phyloP scores from a whole-genome alignment of 2,329 filamentous ascomycete species.

The Coniochaeta hoffmannii region DNA sequence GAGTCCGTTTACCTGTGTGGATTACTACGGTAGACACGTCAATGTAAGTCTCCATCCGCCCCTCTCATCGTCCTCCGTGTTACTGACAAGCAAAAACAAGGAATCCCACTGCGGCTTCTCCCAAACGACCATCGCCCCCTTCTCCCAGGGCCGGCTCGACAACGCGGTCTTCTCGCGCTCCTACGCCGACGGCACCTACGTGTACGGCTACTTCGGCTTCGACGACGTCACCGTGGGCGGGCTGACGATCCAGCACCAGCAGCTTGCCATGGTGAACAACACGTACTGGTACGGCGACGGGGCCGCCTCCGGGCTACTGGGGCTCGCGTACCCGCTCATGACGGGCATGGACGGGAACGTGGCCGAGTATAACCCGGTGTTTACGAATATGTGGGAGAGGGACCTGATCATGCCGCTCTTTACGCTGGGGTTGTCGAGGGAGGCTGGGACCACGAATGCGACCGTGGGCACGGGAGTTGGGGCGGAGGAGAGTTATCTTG shows the following conservation, averaged over 20 bases:
- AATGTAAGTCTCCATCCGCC: slow-evolving; percentile 6
- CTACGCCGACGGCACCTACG: slow-evolving; percentile 34
- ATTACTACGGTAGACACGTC: slow-evolving; percentile 6
- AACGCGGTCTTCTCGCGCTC: slow-evolving; percentile 32
- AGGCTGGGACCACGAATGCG: slow-evolving; percentile 13
- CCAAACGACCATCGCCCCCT: slow-evolving; percentile 20
- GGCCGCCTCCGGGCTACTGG: slow-evolving; percentile 39
- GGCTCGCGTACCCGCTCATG: slow-evolving; percentile 40
- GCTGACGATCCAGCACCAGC: slow-evolving; percentile 33
- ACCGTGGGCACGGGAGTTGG: too few relatives aligned
- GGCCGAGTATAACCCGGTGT: slow-evolving; percentile 37
- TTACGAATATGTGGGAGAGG: slow-evolving; percentile 39
- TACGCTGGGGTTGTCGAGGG: slow-evolving; percentile 36
- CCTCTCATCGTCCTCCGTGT: not conserved
- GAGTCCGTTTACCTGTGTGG: slow-evolving; percentile 14
- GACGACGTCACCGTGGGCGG: slow-evolving; percentile 35
- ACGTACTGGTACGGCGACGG: slow-evolving; percentile 35
- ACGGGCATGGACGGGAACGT: slow-evolving; percentile 29
- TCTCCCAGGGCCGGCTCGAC: slow-evolving; percentile 22
- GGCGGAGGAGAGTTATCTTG: slow-evolving; percentile 32
- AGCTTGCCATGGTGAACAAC: slow-evolving; percentile 36
- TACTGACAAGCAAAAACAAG: not conserved
- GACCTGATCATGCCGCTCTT: slow-evolving; percentile 36
- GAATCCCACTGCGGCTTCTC: slow-evolving; percentile 17
- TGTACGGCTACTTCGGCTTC: slow-evolving; percentile 29